Evolutionary conservation across 2,329 filamentous ascomycete species (phyloP).

Genomic region (Ophiostoma pallidulum): DNA sequence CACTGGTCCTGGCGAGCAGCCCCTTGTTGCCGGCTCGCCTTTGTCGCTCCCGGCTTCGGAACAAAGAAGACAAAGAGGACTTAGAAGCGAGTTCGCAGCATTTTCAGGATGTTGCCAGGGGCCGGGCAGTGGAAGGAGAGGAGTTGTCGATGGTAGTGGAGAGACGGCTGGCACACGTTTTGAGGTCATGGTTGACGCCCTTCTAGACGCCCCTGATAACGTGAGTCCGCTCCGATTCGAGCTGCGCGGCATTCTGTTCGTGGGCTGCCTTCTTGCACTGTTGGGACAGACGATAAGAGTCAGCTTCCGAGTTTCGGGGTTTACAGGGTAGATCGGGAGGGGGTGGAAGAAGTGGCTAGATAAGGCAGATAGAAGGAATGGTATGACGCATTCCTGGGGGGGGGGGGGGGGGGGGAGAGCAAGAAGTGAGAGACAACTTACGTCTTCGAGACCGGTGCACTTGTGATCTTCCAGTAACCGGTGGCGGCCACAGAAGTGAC

Average conservation of each 20-base stretch:
- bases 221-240: conserved; percentile 86
- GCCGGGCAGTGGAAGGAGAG: no score
- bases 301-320: conserved; percentile 25
- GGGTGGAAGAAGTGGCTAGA: conserved; percentile 10
- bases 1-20: no score
- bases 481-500: conserved; percentile 92
- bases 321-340: conserved; percentile 1
- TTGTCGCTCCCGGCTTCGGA: no score
- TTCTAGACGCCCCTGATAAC: conserved; percentile 81
- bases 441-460: conserved; percentile 84
- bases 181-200: no score
- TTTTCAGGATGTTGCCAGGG: no score
- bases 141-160: no score
- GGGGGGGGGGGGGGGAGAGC: neutral
- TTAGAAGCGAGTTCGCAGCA: no score
- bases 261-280: conserved; percentile 95
- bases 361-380: no score
- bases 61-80: no score
- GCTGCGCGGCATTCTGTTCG: conserved; percentile 83
- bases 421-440: conserved; percentile 34
- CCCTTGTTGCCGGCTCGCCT: no score
- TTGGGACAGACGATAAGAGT: conserved; percentile 14
- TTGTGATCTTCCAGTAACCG: conserved; percentile 88
- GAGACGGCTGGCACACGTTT: neutral
- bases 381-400: no score